A percentile compares a stretch with the other conserved stretches of the same genome.
Evolutionary conservation across 2,329 filamentous ascomycete species (phyloP).

Genomic region (Ophiobolus disseminans): DNA sequence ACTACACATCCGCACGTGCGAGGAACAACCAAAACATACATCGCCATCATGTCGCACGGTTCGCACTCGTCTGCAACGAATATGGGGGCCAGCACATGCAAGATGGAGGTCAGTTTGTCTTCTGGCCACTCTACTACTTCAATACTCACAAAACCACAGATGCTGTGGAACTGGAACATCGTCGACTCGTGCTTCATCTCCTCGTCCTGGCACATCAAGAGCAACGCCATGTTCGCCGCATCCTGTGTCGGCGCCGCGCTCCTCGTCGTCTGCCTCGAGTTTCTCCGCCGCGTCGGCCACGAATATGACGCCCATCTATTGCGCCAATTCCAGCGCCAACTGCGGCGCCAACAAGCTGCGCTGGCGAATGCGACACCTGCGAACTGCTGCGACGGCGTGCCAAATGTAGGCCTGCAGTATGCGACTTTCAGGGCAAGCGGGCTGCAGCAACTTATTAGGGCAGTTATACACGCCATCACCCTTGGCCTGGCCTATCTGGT

Average conservation of each 20-base stretch:
- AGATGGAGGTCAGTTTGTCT: conserved; percentile 48
- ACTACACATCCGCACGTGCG: background rate
- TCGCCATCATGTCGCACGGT: too few species aligned
- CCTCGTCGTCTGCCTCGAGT: conserved; percentile 76
- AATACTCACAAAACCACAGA: conserved; percentile 54
- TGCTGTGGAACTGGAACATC: conserved; percentile 82
- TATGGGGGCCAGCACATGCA: conserved; percentile 40
- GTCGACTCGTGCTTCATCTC: conserved; percentile 76
- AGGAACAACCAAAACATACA: conserved; percentile 19
- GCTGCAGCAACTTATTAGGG: conserved; percentile 70
- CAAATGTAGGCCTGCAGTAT: conserved; percentile 30
- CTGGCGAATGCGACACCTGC: conserved; percentile 23
- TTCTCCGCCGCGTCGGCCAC: conserved; percentile 72
- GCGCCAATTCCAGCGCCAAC: conserved; percentile 56
- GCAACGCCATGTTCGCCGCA: conserved; percentile 75
- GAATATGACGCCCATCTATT: conserved; percentile 76
- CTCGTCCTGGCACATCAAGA: conserved; percentile 72
- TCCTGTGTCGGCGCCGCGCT: conserved; percentile 79
- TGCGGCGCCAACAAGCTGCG: conserved; percentile 31
- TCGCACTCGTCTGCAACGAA: conserved; percentile 11
- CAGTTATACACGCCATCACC: conserved; percentile 71
- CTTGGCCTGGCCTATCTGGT: conserved; percentile 80
- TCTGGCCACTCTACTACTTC: background rate
- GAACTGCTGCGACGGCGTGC: conserved; percentile 36
- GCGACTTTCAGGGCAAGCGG: conserved; percentile 61